These are phyloP conservation scores for Entomortierella lignicola DNA, from an alignment of 192 early-diverging fungal genomes.

Conservation along the genomic window DNA sequence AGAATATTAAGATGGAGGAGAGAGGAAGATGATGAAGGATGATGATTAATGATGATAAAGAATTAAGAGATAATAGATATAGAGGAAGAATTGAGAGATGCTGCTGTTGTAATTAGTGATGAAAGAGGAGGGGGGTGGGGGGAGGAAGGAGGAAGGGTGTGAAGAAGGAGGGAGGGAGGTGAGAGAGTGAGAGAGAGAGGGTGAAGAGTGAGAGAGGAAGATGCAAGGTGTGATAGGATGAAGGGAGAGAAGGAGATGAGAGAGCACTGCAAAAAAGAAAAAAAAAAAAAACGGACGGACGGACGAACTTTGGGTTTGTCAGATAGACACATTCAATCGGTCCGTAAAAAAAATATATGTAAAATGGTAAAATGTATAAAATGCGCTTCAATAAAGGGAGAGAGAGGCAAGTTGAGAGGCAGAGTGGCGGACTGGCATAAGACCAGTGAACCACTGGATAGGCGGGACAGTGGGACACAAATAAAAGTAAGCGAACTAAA, in stretches of 20 bases:
- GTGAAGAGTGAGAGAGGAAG: neutral
- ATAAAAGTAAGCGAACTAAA: neutral
- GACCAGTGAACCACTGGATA: neutral
- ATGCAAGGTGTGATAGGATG: neutral
- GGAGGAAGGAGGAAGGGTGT: neutral
- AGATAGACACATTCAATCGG: no score
- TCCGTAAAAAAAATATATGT: neutral
- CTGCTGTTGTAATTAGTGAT: no score
- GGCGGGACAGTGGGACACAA: neutral
- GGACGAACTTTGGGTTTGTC: no score
- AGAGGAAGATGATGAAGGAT: neutral
- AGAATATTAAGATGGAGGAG: neutral
- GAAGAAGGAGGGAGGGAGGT: neutral
- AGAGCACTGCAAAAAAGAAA: neutral
- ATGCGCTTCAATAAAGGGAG: neutral
- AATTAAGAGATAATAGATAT: neutral
- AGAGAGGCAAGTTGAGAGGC: neutral
- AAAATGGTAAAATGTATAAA: neutral
- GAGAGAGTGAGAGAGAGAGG: slow-evolving; percentile 8
- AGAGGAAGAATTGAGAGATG: no score
- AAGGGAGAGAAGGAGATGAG: neutral
- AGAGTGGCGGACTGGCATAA: neutral
- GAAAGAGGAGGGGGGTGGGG: slow-evolving; percentile 1
- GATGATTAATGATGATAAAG: neutral
- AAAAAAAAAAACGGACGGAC: no score